Evolutionary conservation across 2,329 filamentous ascomycete genomes (phyloP).

Genomic region (Emmonsiellopsis sp.): DNA sequence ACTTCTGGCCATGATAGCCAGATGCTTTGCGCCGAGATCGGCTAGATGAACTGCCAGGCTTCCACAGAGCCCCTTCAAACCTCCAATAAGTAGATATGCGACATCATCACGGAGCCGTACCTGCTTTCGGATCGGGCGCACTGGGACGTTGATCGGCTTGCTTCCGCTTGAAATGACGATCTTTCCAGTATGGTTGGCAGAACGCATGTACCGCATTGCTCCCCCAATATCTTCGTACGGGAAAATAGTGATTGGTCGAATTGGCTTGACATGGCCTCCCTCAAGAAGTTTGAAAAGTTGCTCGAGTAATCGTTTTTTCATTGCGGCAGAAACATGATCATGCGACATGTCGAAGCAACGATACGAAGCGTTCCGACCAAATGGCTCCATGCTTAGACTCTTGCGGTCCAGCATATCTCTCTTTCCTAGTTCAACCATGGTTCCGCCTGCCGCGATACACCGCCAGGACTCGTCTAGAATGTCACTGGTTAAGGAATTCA

Average conservation of each 20-base stretch:
- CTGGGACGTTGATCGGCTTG: neutral
- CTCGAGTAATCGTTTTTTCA: slow-evolving; percentile 2
- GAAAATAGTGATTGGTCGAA: slow-evolving; percentile 19
- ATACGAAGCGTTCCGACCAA: slow-evolving; percentile 2
- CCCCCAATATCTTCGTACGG: slow-evolving; percentile 16
- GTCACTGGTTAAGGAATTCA: slow-evolving; percentile 22
- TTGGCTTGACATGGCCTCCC: slow-evolving; percentile 17
- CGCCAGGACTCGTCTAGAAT: slow-evolving; percentile 19
- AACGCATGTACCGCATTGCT: slow-evolving; percentile 23
- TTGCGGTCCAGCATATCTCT: slow-evolving; percentile 10
- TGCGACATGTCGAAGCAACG: neutral
- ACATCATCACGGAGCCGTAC: slow-evolving; percentile 15
- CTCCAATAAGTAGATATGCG: slow-evolving; percentile 33
- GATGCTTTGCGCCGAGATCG: slow-evolving; percentile 21
- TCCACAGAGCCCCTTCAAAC: slow-evolving; percentile 28
- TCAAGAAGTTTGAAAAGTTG: slow-evolving; percentile 3
- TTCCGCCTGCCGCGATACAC: slow-evolving; percentile 17
- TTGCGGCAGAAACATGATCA: slow-evolving; percentile 5
- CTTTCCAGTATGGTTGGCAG: slow-evolving; percentile 30
- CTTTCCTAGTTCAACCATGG: slow-evolving; percentile 18
- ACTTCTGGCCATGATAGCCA: slow-evolving; percentile 22
- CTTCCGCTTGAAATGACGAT: slow-evolving; percentile 20
- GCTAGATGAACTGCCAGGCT: slow-evolving; percentile 27
- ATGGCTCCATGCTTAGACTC: slow-evolving; percentile 12
- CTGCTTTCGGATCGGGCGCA: slow-evolving; percentile 4